Base-by-base conservation (phyloP, 176 grass and related monocot species). In the Ananas comosus region DNA sequence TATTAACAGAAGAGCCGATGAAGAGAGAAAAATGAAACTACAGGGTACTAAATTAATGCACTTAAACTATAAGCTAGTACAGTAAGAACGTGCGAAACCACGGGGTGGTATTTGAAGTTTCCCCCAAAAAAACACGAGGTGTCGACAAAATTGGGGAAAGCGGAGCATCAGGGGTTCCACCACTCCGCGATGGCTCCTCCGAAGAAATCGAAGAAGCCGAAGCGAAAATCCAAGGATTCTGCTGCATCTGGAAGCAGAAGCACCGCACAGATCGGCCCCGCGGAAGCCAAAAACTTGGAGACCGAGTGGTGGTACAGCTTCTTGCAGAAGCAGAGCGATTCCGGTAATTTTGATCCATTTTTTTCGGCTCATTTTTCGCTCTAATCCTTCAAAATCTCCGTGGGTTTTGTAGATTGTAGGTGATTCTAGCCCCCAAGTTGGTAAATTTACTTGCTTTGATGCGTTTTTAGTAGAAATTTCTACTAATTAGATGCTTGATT, bases 301-400 rank as follows among this genome's bases (percentile, higher is more conserved):
- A 92, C 86, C 17, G 93, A 97, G 77, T 92, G 93, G 93, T 92
- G 93, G 93, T 85, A 92, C 82, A 48, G 52, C 84, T 97, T 97
- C 83, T 83, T 80, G 48, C 70, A 67, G 71, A 97, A 90, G 80
- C 76, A 85, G 66, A 68, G 69, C 22, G 76, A 85, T 64, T 72
- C 63, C 51, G 69, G 84, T 89, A 87, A 25, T 17, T 4, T 25
- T 52, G 3, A 51, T 33, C n/a, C 58, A 51, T 21, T 25, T 13
- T 52, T 9, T 54, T 25, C 28, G 51, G 24, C 67, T 71, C 4
- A 24, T 72, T 65, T 19, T 13, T 51, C 51, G 19, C 48, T 61
- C 14, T 66, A 10, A 9, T 12, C 63, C 0, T 13, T 56, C 4
- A 23, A 51, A 61, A 9, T 18, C 54, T 17, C 4, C 9, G 4